Evolutionary conservation across 176 grass and related monocot species (phyloP).

Genomic region (Aegilops umbellulata): DNA sequence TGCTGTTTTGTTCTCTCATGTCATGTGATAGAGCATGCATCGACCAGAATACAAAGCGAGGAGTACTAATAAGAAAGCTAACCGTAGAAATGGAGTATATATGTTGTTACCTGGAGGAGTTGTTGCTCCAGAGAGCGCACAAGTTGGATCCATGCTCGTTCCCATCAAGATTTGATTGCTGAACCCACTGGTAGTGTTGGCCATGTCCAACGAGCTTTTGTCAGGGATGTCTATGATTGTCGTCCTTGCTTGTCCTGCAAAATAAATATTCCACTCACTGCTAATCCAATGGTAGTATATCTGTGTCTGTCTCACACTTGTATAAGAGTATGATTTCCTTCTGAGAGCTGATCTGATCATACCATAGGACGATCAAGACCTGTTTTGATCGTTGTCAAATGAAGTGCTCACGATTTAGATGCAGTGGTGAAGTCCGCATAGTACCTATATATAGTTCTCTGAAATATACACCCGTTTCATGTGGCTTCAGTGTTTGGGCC

Average conservation of each 20-base stretch:
- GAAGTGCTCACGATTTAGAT: too few relatives aligned
- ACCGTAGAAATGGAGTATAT: too few relatives aligned
- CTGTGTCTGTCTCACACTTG: too few relatives aligned
- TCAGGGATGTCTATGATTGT: slow-evolving; percentile 55
- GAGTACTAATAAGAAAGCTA: too few relatives aligned
- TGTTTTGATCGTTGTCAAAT: too few relatives aligned
- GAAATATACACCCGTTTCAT: too few relatives aligned
- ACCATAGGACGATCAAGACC: slow-evolving; percentile 42
- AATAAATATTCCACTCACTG: neutral
- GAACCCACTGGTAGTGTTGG: too few relatives aligned
- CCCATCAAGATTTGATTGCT: slow-evolving; percentile 1
- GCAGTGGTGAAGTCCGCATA: too few relatives aligned
- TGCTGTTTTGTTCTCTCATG: neutral
- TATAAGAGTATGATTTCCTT: too few relatives aligned
- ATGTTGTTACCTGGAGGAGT: slow-evolving; percentile 65
- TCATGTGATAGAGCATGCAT: neutral
- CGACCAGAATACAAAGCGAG: neutral
- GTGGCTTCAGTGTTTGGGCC: too few relatives aligned
- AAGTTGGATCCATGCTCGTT: slow-evolving; percentile 23
- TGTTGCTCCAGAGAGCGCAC: slow-evolving; percentile 61
- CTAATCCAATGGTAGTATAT: neutral
- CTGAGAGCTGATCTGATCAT: neutral
- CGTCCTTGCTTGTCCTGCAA: slow-evolving; percentile 55
- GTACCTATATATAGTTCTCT: too few relatives aligned
- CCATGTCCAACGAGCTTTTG: too few relatives aligned